phyloP scores from a whole-genome alignment of 805 yeast genomes.

The Brettanomyces nanus region DNA sequence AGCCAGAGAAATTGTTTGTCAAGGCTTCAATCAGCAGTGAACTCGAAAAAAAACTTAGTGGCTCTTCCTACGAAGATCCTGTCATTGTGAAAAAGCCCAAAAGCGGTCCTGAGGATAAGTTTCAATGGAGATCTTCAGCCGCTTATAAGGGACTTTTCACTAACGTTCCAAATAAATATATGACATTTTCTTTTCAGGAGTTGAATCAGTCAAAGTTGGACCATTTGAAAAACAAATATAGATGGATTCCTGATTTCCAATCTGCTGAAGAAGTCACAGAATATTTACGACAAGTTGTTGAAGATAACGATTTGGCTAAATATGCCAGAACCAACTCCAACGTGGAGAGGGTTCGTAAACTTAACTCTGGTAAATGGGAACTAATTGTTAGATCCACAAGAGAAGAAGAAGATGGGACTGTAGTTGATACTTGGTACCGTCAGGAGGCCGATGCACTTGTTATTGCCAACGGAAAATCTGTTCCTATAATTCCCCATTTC shows the following conservation, averaged over 20 bases:
- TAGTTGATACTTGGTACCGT: slow-evolving; percentile 30
- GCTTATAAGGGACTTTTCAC: slow-evolving; percentile 32
- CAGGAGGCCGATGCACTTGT: slow-evolving; percentile 52
- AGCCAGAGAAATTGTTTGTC: slow-evolving; percentile 2
- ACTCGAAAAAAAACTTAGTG: slow-evolving; percentile 16
- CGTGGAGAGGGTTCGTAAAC: slow-evolving; percentile 31
- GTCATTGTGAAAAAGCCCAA: slow-evolving; percentile 8
- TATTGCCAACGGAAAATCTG: slow-evolving; percentile 54
- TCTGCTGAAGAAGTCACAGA: slow-evolving; percentile 23
- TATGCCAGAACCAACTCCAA: slow-evolving; percentile 32
- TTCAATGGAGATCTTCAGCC: slow-evolving; percentile 30
- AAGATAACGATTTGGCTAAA: slow-evolving; percentile 21
- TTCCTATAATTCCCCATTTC: slow-evolving; percentile 50
- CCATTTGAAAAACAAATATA: slow-evolving; percentile 6
- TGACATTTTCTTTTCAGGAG: slow-evolving; percentile 30
- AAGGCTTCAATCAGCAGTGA: slow-evolving; percentile 5
- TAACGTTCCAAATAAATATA: slow-evolving; percentile 33
- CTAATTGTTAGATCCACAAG: slow-evolving; percentile 10
- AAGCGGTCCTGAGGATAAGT: slow-evolving; percentile 2
- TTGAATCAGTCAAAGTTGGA: slow-evolving; percentile 5
- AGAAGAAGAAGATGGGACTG: slow-evolving; percentile 5
- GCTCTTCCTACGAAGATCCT: slow-evolving; percentile 29
- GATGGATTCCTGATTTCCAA: slow-evolving; percentile 9
- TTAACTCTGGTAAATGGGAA: slow-evolving; percentile 30
- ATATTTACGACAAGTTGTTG: slow-evolving; percentile 11